These are phyloP conservation scores for Scenedesmus sp. DNA, from an alignment of 163 green algal genomes.

Conservation along the genomic window DNA sequence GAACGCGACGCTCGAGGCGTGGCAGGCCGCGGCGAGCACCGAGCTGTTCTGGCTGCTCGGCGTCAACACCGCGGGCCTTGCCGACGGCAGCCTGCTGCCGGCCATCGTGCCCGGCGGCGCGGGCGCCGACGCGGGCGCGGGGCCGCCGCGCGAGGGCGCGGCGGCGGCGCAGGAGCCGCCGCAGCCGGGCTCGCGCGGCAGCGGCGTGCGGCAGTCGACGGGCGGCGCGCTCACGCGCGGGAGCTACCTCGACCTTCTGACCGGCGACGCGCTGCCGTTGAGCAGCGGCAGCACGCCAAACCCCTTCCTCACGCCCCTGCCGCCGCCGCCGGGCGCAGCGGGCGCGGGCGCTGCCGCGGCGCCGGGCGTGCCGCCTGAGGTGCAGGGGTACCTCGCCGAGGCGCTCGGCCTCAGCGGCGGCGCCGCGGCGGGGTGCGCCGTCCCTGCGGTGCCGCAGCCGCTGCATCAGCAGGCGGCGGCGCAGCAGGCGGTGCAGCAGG, in stretches of 20 bases:
- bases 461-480: not conserved
- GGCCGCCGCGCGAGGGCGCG: not conserved
- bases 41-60: slow-evolving; percentile 40
- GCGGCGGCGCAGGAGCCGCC: not conserved
- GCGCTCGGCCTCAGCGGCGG: not conserved
- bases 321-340: not conserved
- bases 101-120: not conserved
- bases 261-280: not conserved
- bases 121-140: not conserved
- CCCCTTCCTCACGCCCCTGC: slow-evolving; percentile 10
- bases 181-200: not conserved
- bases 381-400: not conserved
- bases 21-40: slow-evolving; percentile 9
- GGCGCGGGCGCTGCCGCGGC: not conserved
- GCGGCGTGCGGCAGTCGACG: too few relatives aligned
- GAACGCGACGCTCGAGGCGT: slow-evolving; percentile 33
- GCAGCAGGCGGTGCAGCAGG: not conserved
- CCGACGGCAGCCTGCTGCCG: slow-evolving; percentile 13
- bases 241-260: slow-evolving; percentile 34
- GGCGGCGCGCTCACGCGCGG: not conserved
- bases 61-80: slow-evolving; percentile 23
- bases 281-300: slow-evolving; percentile 19
- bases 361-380: not conserved
- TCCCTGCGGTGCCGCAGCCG: not conserved
- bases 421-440: not conserved